phyloP scores from a whole-genome alignment of 345 rosid genomes.

The Syzygium jambos region DNA sequence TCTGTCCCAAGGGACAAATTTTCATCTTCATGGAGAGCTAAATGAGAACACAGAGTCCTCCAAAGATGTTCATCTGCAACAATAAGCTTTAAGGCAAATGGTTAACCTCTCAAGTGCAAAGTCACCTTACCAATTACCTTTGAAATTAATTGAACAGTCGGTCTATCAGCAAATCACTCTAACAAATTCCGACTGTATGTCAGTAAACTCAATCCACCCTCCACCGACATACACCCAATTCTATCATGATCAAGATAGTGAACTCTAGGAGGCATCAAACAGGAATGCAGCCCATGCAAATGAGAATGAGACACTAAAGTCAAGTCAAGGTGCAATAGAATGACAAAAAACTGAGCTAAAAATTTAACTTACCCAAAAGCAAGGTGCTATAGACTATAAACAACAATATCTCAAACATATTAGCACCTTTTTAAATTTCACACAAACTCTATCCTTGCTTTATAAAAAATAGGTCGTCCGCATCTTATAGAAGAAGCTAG shows the following conservation, averaged over 20 bases:
- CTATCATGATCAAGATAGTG: background rate
- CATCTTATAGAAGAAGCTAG: background rate
- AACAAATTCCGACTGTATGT: background rate
- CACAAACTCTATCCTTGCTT: background rate
- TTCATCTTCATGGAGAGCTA: background rate
- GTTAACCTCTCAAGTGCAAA: background rate
- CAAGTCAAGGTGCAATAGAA: background rate
- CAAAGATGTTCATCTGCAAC: background rate
- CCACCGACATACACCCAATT: background rate
- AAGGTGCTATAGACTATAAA: background rate
- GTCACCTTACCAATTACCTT: background rate
- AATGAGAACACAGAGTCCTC: background rate
- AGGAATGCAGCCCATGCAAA: background rate
- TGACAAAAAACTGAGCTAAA: background rate
- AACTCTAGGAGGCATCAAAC: background rate
- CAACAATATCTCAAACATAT: background rate
- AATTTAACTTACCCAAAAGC: background rate
- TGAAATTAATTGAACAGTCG: background rate
- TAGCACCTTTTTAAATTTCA: background rate
- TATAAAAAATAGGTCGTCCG: background rate
- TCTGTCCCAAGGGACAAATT: background rate
- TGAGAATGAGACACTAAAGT: background rate
- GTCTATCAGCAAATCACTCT: background rate
- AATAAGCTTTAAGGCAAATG: background rate
- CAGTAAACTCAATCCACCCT: background rate